Evolutionary conservation across 2,329 filamentous ascomycete species (phyloP), one percentile per base, ranked within the genome.

Genomic region (Epichloe uncinata): DNA sequence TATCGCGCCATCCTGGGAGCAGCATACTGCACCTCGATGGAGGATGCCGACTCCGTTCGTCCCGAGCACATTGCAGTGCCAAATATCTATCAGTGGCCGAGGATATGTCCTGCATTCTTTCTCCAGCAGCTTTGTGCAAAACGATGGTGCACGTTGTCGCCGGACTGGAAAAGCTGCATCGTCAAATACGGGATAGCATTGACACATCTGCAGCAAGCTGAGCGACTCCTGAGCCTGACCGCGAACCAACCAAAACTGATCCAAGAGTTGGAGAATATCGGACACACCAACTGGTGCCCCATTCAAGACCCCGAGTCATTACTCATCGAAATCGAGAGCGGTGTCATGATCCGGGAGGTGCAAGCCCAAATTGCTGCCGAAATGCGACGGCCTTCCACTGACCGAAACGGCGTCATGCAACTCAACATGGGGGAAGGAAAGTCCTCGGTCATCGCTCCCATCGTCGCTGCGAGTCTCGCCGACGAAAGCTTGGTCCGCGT

Each of bases 401-500:
- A 57, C 0, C 30, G 59, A 0, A 84, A 81, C 54, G 61, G 71
- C 0, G 73, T 81, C 0, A 73, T 85, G 67, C 81, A 85, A 56
- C 61, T 87, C 2, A 85, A 84, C 54, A 87, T 87, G 82, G 83
- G 0, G 0, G 75, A 84, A 57, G 83, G 82, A 0, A 87, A 86
- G 54, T 80, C 79, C 0, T 83, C 82, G 0, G 77, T 85, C 1
- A 86, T 89, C 45, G 71, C 83, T 0, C 83, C 82, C 0, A 80
- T 85, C 37, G 74, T 83, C 0, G 75, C 76, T 0, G 64, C 74
- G 0, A 62, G 68, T 0, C 60, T 84, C 0, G 76, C 78, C 0
- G 66, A 85, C 44, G 66, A 68, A 0, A 57, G 61, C 0, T 63
- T 86, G 0, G 74, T 77, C 0, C 66, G 81, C 3, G 71, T 85